Evolutionary conservation across 768 basidiomycete genomes (phyloP).

Genomic region (Cubamyces lactineus): DNA sequence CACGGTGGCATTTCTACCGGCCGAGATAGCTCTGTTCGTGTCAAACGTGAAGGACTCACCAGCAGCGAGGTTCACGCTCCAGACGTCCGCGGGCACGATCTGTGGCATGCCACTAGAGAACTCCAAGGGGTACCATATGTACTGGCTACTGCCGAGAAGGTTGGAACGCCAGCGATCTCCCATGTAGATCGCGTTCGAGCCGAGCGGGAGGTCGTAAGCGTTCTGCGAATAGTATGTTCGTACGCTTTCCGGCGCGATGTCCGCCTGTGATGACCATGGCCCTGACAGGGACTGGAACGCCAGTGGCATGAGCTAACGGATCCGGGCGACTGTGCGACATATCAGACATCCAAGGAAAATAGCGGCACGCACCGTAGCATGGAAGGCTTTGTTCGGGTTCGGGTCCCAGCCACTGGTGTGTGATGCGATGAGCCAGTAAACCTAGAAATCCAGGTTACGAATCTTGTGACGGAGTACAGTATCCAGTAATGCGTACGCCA

Average conservation of each 20-base stretch:
- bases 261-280: constrained; percentile 58
- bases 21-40: not conserved
- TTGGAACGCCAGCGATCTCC: constrained; percentile 64
- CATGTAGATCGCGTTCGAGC: constrained; percentile 58
- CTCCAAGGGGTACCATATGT: constrained; percentile 64
- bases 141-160: constrained; percentile 57
- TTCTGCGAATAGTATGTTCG: constrained; percentile 68
- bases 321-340: no score
- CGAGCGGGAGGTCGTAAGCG: constrained; percentile 54
- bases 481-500: constrained; percentile 38
- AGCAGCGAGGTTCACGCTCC: constrained; percentile 53
- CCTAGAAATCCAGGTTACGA: constrained; percentile 31
- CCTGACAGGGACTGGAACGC: constrained; percentile 50
- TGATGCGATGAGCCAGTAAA: constrained; percentile 62
- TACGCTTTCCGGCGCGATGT: constrained; percentile 54
- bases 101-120: constrained; percentile 59
- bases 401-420: constrained; percentile 60
- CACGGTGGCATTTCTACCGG: not conserved
- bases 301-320: not conserved
- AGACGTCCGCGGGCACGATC: constrained; percentile 58
- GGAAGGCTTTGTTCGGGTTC: constrained; percentile 64
- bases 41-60: constrained; percentile 31
- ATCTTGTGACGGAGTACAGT: constrained; percentile 5
- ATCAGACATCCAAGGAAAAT: not conserved
- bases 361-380: constrained; percentile 45